Base-by-base conservation (phyloP, 2,329 filamentous ascomycete genomes). In the Metarhizium rileyi region DNA sequence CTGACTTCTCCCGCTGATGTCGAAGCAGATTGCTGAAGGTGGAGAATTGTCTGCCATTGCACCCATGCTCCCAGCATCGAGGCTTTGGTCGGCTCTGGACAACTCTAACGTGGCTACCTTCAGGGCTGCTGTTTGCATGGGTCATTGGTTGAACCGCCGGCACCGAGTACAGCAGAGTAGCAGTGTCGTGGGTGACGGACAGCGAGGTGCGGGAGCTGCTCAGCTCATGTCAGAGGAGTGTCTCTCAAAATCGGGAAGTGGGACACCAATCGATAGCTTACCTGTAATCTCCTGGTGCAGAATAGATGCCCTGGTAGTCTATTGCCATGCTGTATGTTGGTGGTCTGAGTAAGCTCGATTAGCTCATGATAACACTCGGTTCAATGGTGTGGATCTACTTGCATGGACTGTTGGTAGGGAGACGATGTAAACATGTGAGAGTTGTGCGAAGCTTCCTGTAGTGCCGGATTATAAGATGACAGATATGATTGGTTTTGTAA, bases 31-130 rank as follows among this genome's bases (percentile, higher is more conserved):
- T 96, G 77, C 90, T 95, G 64, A 96, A 96, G 3, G 91, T 96
- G 18, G 89, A 95, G 63, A 97, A 97, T 61, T 95, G 87, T 27
- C 90, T 83, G 20, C 91, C 91, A 61, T 96, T 95, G 73, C 91
- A 97, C 10, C 90, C 91, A 62, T 97, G 91, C 53, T 96, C 91
- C 87, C 88, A 97, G 68, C 91, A 96, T 64, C 95, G 89, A 43
- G 90, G 90, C 70, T 95, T 95, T n/a, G 89, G 89, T 56, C 87
- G 79, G 58, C 81, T 83, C 64, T 86, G 84, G 18, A 90, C 76
- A 16, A 90, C 80, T 52, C 86, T 77, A 36, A 87, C 81, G 56
- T 81, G 71, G 41, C 71, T 63, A 35, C 66, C 64, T 54, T 72
- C 68, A 54, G 70, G 65, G 55, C 57, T 57, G 56, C 57, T 54